Conservation (phyloP, 164 flowering plant species). For the Cinnamomum micranthum region DNA sequence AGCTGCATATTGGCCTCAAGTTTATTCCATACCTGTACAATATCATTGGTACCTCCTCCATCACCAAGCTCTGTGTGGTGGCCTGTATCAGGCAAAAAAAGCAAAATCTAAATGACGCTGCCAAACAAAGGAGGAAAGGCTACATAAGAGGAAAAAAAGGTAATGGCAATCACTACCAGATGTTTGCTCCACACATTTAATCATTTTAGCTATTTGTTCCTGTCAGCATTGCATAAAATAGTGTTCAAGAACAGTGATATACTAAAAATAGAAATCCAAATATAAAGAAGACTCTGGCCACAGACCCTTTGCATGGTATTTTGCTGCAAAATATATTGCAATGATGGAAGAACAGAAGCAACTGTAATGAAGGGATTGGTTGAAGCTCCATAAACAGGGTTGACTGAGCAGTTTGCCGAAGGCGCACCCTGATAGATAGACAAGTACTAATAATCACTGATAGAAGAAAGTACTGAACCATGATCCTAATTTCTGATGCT, state of each 20-base stretch:
- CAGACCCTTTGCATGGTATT: conserved; percentile 55
- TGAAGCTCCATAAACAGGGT: conserved; percentile 38
- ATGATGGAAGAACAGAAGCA: conserved; percentile 54
- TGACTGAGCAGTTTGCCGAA: too few relatives aligned
- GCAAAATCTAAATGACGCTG: neutral
- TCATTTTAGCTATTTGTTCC: conserved; percentile 54
- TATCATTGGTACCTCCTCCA: neutral
- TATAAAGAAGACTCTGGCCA: neutral
- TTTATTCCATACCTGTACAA: neutral
- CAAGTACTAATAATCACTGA: too few relatives aligned
- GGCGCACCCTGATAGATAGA: conserved; percentile 34
- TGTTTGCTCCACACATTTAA: conserved; percentile 40
- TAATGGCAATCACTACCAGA: conserved; percentile 32
- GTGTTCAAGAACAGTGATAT: conserved; percentile 5
- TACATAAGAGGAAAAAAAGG: conserved; percentile 1
- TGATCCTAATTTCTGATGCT: too few relatives aligned
- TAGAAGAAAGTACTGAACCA: too few relatives aligned
- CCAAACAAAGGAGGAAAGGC: neutral
- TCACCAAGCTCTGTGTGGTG: conserved; percentile 1
- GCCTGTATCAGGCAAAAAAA: conserved; percentile 2
- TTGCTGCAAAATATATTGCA: conserved; percentile 60
- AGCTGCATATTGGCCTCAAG: neutral
- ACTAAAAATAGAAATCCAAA: neutral
- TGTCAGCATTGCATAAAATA: conserved; percentile 21
- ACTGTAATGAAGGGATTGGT: conserved; percentile 28